Percentiles rank a stretch among this genome's conserved stretches.
Conservation (phyloP, 2,329 filamentous ascomycete species). For the Hymenoscyphus fructigenus region DNA sequence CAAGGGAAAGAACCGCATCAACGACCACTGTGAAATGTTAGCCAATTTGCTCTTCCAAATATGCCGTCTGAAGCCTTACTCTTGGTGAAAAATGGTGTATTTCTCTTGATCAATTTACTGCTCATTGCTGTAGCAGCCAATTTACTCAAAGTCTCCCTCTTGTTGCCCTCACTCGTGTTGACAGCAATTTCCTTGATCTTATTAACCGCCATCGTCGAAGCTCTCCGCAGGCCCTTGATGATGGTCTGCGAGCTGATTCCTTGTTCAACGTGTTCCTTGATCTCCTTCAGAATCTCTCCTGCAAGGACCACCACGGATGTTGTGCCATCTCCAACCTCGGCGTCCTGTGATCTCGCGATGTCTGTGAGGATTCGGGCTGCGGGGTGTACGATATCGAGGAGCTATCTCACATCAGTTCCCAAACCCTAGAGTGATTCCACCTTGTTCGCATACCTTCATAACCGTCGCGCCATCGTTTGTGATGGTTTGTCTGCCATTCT, state of each 20-base stretch:
- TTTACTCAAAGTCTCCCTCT: slow-evolving; percentile 83
- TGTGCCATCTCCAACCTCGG: slow-evolving; percentile 96
- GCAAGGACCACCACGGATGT: slow-evolving; percentile 96
- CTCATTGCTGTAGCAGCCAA: slow-evolving; percentile 97
- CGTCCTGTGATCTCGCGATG: slow-evolving; percentile 97
- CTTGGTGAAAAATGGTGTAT: slow-evolving; percentile 96
- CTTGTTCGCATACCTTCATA: slow-evolving; percentile 72
- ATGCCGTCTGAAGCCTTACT: slow-evolving; percentile 54
- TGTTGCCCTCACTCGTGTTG: slow-evolving; percentile 76
- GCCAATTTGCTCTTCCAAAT: slow-evolving; percentile 23
- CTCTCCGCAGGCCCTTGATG: slow-evolving; percentile 90
- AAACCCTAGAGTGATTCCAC: slow-evolving; percentile 2
- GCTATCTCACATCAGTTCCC: slow-evolving; percentile 48
- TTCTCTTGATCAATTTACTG: slow-evolving; percentile 98
- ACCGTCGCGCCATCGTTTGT: slow-evolving; percentile 99
- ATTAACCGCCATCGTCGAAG: slow-evolving; percentile 89
- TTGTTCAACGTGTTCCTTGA: slow-evolving; percentile 94
- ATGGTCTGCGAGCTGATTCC: slow-evolving; percentile 97
- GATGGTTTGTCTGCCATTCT: slow-evolving; percentile 94
- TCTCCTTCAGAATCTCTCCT: slow-evolving; percentile 96
- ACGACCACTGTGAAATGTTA: slow-evolving; percentile 74
- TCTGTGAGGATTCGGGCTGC: slow-evolving; percentile 96
- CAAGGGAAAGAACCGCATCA: slow-evolving; percentile 89
- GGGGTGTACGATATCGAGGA: slow-evolving; percentile 97
- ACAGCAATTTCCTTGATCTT: slow-evolving; percentile 98